A percentile compares a stretch with the other conserved stretches of the same genome.
Evolutionary conservation across 306 rosid species (phyloP).

Genomic region (Cucurbita argyrosperma): DNA sequence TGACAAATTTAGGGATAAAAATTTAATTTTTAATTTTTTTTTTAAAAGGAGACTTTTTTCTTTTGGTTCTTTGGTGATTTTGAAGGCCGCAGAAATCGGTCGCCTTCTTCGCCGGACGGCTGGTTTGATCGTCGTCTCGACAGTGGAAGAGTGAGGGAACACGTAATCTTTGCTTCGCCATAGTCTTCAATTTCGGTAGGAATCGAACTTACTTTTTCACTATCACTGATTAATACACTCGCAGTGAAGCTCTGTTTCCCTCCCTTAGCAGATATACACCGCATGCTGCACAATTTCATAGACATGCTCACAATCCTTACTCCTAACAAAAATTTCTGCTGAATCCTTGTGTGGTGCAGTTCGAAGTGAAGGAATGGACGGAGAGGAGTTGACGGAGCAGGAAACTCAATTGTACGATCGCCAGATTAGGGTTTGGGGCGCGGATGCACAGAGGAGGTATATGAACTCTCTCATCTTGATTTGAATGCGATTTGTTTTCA

Average conservation of each 20-base stretch:
- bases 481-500: not conserved
- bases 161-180: not conserved
- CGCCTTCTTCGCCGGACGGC: not conserved
- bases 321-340: not conserved
- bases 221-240: not conserved
- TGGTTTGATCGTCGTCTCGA: not conserved
- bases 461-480: not conserved
- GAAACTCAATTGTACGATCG: constrained; percentile 95
- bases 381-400: constrained; percentile 89
- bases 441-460: constrained; percentile 93
- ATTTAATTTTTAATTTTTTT: no score
- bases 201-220: not conserved
- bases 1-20: no score
- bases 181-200: not conserved
- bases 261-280: not conserved
- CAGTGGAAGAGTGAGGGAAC: not conserved
- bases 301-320: not conserved
- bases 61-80: not conserved
- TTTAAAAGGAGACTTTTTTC: not conserved
- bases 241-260: not conserved
- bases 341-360: constrained; percentile 11
- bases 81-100: not conserved
- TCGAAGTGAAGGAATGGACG: constrained; percentile 48
- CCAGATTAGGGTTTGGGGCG: constrained; percentile 99
- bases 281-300: not conserved